Percentiles rank a stretch among this genome's conserved stretches.
phyloP scores from a whole-genome alignment of 495 filamentous ascomycete genomes.

The Penicillium atrosanguineum region DNA sequence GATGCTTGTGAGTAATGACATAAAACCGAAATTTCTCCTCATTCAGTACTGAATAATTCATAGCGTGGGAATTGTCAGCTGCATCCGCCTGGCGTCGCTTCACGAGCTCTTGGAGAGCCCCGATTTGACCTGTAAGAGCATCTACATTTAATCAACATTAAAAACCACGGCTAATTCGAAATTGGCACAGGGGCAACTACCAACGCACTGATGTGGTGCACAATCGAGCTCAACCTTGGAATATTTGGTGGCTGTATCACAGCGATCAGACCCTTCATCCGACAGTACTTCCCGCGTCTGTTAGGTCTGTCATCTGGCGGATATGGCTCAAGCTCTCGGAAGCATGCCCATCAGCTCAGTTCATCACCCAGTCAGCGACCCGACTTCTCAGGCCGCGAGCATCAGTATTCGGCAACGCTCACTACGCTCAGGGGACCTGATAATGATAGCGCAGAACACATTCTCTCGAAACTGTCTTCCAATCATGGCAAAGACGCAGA shows the following conservation, averaged over 20 bases:
- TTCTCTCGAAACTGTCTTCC: constrained; percentile 10
- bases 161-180: background rate
- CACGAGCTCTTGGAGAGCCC: constrained; percentile 20
- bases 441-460: constrained; percentile 31
- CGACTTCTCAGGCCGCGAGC: constrained; percentile 16
- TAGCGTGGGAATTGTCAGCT: constrained; percentile 36
- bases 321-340: constrained; percentile 18
- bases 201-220: constrained; percentile 31
- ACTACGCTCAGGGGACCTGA: constrained; percentile 15
- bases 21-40: too few relatives aligned
- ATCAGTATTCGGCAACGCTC: constrained; percentile 20
- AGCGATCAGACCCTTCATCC: constrained; percentile 32
- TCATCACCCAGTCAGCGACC: constrained; percentile 23
- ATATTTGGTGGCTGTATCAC: constrained; percentile 36
- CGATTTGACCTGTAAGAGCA: constrained; percentile 32
- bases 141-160: background rate
- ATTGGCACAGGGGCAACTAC: constrained; percentile 24
- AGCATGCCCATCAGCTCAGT: constrained; percentile 24
- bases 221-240: constrained; percentile 36
- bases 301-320: constrained; percentile 27
- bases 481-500: constrained; percentile 10
- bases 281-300: constrained; percentile 32
- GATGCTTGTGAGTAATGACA: constrained; percentile 26
- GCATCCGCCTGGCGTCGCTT: constrained; percentile 28
- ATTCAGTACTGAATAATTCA: background rate